Base-by-base conservation (phyloP, 805 yeast genomes). In the Nakazawaea holstii region DNA sequence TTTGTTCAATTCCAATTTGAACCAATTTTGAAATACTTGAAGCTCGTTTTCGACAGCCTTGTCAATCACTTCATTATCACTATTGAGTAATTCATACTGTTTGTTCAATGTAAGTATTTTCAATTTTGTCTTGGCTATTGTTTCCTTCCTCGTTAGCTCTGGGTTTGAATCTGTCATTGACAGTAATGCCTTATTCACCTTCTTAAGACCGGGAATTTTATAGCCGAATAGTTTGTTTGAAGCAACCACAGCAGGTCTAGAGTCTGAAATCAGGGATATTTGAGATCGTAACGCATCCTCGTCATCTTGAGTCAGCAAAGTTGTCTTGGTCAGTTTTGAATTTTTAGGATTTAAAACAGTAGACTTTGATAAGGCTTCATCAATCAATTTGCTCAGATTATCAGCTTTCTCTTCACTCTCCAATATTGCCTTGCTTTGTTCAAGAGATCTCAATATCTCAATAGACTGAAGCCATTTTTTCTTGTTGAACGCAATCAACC, bases 121-220 rank as follows among this genome's bases (percentile, higher is more conserved):
- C 38, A 65, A 46, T 42, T 59, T 62, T 28, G 65, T 43, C 39
- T 59, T 57, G 44, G 61, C 58, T 7, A 59, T 45, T 33, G 62
- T 62, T 31, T 58, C 60, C 38, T 59, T 56, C 35, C 69, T 49
- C 6, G 70, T 64, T 41, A 59, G 64, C 30, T 64, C 68, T 1
- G 67, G 68, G 49, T 65, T 60, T 1, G 58, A 52, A 40, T 66
- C 70, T 30, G 66, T 64, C 49, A 65, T 64, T 41, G 65, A 63
- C 29, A 56, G 52, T 3, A 66, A 55, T 32, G 61, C 63, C 43
- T 57, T 65, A 49, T 64, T 66, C n/a, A 67, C 41, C 44, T 58
- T 64, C 40, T 56, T 63, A 30, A 67, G 50, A 3, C 69, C 70
- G 1, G 71, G 71, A 8, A 66, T 63, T 37, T 60, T 48, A 28